Evolutionary conservation across 2,329 filamentous ascomycete species (phyloP), one percentile per base, ranked within the genome.

Genomic region (Parafenestella ontariensis): DNA sequence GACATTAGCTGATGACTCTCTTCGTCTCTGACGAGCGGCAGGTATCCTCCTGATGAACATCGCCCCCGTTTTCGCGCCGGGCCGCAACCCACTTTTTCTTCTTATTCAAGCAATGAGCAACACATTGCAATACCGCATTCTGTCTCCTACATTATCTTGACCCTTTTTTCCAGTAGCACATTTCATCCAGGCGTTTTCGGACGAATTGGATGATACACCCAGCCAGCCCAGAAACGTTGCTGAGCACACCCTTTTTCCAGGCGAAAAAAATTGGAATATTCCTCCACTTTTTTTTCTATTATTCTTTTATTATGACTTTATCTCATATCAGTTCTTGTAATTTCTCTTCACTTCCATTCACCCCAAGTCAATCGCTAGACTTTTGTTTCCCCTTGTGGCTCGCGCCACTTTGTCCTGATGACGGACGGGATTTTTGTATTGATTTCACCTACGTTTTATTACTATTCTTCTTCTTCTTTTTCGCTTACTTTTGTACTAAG

Each of bases 1-100:
- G 59, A 59, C 15, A 46, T 39, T 18, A 5, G 28, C 9, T 46
- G 43, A 34, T 36, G 9, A 20, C 24, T 20, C 13, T n/a, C 41
- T 29, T 29, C 41, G 23, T 29, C 23, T 43, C 41, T 43, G 26
- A 43, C 41, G 24, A 29, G 26, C 23, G 24, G 20, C 41, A 43
- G 41, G 24, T 43, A 28, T 43, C 41, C 6, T 28, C 41, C 17
- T 43, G 41, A 43, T 17, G 23, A 43, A n/a, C 11, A 4, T 11
- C 24, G 10, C 23, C n/a, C 6, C 6, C 24, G 5, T 7, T 9
- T 43, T 15, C 17, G 41, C 26, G 37, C 37, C 6, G 23, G 37
- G 6, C 9, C 37, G 37, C 41, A 29, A 7, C 24, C 18, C 15
- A 17, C 41, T 8, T 17, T 26, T 11, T 18, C 20, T 28, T 24